Evolutionary conservation across 768 basidiomycete genomes (phyloP), one percentile per base, ranked within the genome.

Genomic region (Nidularia pulvinata): DNA sequence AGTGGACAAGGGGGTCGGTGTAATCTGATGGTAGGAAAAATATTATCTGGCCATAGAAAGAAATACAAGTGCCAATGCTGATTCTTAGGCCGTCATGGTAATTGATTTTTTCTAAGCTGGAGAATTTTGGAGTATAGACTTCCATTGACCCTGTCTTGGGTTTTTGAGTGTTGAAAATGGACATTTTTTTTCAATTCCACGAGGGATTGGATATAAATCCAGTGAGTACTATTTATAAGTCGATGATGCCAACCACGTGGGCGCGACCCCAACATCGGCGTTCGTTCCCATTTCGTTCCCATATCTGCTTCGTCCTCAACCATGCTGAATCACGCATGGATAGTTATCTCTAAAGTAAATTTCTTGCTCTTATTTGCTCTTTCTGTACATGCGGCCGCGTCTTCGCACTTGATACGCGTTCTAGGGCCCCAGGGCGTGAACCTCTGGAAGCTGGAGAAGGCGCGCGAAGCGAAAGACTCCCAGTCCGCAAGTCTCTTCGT

Each of bases 361-460:
- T 19, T 42, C 11, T 13, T 42, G 11, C 16, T 42, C 5, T 42
- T 19, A 11, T 19, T 42, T 19, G 39, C 16, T 5, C 39, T 42
- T 19, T 13, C 11, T 42, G 16, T 42, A 14, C 11, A 47, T 32
- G 46, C 46, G 13, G 34, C 48, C 16, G 33, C n/a, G 13, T 3
- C 10, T 32, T 22, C 10, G 25, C 55, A 64, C 33, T 53, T 59
- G 33, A 57, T 65, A 39, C 62, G 61, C 30, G 33, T 65, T 33
- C 61, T 69, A 13, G 83, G 81, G 9, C 73, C 86, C 10, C 88
- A 88, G 65, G 80, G 77, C 14, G 75, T 89, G 55, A 90, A 89
- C 65, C 68, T 84, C 37, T 86, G 85, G 86, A 80, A 73, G 65
- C 70, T 89, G 34, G 68, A 75, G 36, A 50, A 59, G 50, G 60